A percentile compares a stretch with the other conserved stretches of the same genome.
Conservation (phyloP, 2,329 filamentous ascomycete genomes). For the Aspergillus pseudoterreus region DNA sequence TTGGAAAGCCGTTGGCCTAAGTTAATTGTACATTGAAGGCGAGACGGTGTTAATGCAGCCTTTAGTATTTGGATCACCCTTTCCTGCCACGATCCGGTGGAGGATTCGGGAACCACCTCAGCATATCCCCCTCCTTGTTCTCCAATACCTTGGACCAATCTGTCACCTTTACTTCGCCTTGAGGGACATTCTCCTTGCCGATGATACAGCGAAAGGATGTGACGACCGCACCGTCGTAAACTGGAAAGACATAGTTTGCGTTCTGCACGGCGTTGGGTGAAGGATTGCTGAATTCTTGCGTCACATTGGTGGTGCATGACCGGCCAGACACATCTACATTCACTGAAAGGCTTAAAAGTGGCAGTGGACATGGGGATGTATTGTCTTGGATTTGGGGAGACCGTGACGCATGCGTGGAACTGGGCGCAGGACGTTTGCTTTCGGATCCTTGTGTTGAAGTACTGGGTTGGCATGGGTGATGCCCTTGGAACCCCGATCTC, state of each 20-base stretch:
- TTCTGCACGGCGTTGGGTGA: neutral
- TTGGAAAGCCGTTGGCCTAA: neutral
- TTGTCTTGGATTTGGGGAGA: too few species aligned
- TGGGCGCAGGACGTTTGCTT: too few species aligned
- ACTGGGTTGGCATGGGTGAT: too few species aligned
- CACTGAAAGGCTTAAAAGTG: neutral
- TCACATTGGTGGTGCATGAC: neutral
- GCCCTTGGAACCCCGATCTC: too few species aligned
- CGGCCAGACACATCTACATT: neutral
- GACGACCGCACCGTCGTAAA: slow-evolving; percentile 1
- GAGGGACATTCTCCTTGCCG: neutral
- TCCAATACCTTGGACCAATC: slow-evolving; percentile 53
- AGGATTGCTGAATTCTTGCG: neutral
- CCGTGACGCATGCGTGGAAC: too few species aligned
- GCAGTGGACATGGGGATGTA: neutral
- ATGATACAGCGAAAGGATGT: slow-evolving; percentile 1
- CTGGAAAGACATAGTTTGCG: slow-evolving; percentile 1
- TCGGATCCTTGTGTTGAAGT: too few species aligned
- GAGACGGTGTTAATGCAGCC: slow-evolving; percentile 52
- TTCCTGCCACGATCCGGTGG: slow-evolving; percentile 57
- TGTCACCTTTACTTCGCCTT: slow-evolving; percentile 3
- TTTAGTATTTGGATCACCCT: slow-evolving; percentile 68
- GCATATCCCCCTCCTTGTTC: slow-evolving; percentile 54
- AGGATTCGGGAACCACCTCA: slow-evolving; percentile 52
- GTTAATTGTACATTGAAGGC: slow-evolving; percentile 2